Percentiles rank a stretch among this genome's conserved stretches.
Evolutionary conservation across 2,329 filamentous ascomycete genomes (phyloP).

Genomic region (Arthrobotrys iridis): DNA sequence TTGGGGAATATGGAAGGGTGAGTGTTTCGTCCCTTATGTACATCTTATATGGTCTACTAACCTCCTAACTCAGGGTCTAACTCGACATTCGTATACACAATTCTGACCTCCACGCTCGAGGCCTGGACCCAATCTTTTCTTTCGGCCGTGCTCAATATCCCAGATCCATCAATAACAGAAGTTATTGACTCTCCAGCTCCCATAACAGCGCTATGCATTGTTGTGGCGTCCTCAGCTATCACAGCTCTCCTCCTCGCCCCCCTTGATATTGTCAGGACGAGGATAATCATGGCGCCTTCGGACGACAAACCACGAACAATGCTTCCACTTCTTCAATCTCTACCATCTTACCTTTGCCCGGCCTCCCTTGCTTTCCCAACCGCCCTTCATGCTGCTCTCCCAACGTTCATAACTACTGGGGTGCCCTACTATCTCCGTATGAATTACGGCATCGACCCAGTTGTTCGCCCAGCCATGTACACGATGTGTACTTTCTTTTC

Average conservation of each 20-base stretch:
- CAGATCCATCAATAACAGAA: conserved; percentile 79
- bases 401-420: conserved; percentile 81
- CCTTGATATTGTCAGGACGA: conserved; percentile 87
- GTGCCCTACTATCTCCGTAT: conserved; percentile 86
- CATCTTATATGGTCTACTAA: background rate
- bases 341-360: conserved; percentile 80
- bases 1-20: conserved; percentile 89
- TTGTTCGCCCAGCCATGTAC: conserved; percentile 82
- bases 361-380: conserved; percentile 81
- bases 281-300: conserved; percentile 85
- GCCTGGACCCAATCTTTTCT: conserved; percentile 91
- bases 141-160: conserved; percentile 89
- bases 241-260: conserved; percentile 85
- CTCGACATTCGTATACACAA: conserved; percentile 87
- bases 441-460: conserved; percentile 83
- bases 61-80: conserved; percentile 71
- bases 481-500: conserved; percentile 83
- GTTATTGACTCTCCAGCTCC: conserved; percentile 85
- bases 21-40: background rate
- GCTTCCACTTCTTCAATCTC: conserved; percentile 76
- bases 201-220: conserved; percentile 79
- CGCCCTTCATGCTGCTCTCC: conserved; percentile 82
- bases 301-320: conserved; percentile 79
- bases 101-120: conserved; percentile 85
- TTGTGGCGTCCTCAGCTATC: conserved; percentile 71